Conservation (phyloP, 306 rosid species). For the Urtica urens region DNA sequence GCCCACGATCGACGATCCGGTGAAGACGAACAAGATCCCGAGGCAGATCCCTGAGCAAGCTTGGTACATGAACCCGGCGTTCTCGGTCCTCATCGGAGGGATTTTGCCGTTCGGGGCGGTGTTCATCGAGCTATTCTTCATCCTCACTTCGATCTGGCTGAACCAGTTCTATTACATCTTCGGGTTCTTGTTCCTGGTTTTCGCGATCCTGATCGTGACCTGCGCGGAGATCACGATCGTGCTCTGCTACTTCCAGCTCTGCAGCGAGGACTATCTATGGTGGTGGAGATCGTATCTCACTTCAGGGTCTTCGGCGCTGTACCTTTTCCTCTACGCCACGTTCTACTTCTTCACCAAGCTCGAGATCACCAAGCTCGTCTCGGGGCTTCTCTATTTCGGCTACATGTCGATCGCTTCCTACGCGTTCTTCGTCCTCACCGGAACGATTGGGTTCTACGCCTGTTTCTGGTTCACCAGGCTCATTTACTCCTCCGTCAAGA, state of each 20-base stretch:
- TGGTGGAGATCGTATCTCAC: slow-evolving; percentile 99
- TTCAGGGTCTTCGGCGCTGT: slow-evolving; percentile 84
- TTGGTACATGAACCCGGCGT: slow-evolving; percentile 92
- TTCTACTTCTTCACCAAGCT: slow-evolving; percentile 99
- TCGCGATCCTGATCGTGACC: slow-evolving; percentile 72
- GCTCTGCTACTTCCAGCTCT: slow-evolving; percentile 96
- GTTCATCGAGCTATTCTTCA: slow-evolving; percentile 95
- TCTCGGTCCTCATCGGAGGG: slow-evolving; percentile 89
- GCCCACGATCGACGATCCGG: slow-evolving; percentile 93
- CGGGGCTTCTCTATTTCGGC: slow-evolving; percentile 75
- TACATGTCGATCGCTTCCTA: slow-evolving; percentile 94
- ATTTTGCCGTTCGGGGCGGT: slow-evolving; percentile 97
- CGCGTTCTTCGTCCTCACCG: slow-evolving; percentile 90
- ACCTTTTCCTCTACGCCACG: slow-evolving; percentile 88
- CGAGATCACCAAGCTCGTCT: slow-evolving; percentile 88
- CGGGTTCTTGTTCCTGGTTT: slow-evolving; percentile 94
- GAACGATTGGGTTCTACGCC: slow-evolving; percentile 90
- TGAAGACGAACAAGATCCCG: slow-evolving; percentile 95
- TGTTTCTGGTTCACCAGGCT: slow-evolving; percentile 98
- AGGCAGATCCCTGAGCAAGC: slow-evolving; percentile 99
- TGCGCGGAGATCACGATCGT: slow-evolving; percentile 93
- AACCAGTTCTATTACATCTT: slow-evolving; percentile 98
- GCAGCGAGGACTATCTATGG: slow-evolving; percentile 98
- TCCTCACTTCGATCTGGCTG: slow-evolving; percentile 96
- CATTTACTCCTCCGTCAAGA: slow-evolving; percentile 96